A percentile compares a stretch with the other conserved stretches of the same genome.
Conservation (phyloP, 2,329 filamentous ascomycete genomes). For the Emergomyces pasteurianus region DNA sequence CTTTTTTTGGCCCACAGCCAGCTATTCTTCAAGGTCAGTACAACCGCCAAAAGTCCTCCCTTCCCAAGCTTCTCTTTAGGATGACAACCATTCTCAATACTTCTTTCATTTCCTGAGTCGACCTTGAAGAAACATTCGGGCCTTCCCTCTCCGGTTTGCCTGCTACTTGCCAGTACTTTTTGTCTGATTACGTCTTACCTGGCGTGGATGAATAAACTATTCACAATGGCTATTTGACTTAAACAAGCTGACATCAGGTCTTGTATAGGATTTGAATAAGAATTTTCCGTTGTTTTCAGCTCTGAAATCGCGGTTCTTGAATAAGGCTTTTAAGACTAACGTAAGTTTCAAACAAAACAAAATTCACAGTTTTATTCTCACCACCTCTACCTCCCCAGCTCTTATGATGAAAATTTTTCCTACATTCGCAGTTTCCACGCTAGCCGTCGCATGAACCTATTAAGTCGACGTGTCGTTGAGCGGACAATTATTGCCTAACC, state of each 20-base stretch:
- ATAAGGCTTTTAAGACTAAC: not conserved
- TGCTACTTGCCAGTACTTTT: slow-evolving; percentile 62
- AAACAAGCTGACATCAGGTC: not conserved
- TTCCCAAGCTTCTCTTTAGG: slow-evolving; percentile 24
- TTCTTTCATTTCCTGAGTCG: slow-evolving; percentile 57
- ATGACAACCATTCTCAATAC: slow-evolving; percentile 48
- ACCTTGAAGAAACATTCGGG: slow-evolving; percentile 54
- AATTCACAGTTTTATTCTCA: slow-evolving; percentile 4
- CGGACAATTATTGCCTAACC: slow-evolving; percentile 32
- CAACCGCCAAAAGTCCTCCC: not conserved
- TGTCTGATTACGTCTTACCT: slow-evolving; percentile 42
- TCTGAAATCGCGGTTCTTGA: not conserved
- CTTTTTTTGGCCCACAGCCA: not conserved
- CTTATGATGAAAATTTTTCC: slow-evolving; percentile 43
- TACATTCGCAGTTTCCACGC: slow-evolving; percentile 54
- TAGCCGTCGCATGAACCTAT: slow-evolving; percentile 40
- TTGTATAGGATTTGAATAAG: not conserved
- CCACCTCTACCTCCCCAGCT: slow-evolving; percentile 4
- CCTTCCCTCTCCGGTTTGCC: slow-evolving; percentile 50
- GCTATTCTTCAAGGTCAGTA: not conserved
- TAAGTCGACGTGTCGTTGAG: slow-evolving; percentile 36
- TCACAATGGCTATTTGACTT: not conserved
- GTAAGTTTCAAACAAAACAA: no score
- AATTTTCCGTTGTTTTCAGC: not conserved
- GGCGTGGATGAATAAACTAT: not conserved